Evolutionary conservation across 2,329 filamentous ascomycete genomes (phyloP).

Genomic region (Pseudogymnoascus sp.): DNA sequence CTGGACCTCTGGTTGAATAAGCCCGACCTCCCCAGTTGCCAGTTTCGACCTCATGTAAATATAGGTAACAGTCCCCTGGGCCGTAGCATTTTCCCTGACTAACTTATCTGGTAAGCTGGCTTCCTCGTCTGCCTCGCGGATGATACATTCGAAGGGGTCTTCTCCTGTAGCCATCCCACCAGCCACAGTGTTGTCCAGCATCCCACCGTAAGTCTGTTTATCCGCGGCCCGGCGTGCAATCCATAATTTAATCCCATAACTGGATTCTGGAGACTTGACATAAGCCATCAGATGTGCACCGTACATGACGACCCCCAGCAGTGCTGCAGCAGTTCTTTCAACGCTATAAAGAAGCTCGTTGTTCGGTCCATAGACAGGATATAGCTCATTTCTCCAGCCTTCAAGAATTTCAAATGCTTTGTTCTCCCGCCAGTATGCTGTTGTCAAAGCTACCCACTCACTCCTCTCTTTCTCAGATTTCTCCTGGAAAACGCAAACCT

Average conservation of each 20-base stretch:
- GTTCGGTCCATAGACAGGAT: conserved; percentile 62
- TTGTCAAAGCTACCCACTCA: conserved; percentile 45
- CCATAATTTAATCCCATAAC: conserved; percentile 68
- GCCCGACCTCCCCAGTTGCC: conserved; percentile 70
- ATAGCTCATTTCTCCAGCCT: conserved; percentile 75
- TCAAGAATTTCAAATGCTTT: conserved; percentile 64
- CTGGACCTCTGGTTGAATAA: conserved; percentile 85
- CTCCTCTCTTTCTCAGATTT: conserved; percentile 57
- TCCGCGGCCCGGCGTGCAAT: conserved; percentile 64
- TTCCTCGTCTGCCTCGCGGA: conserved; percentile 85
- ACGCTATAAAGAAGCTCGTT: conserved; percentile 61
- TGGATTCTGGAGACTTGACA: conserved; percentile 39
- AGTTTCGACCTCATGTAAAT: conserved; percentile 68
- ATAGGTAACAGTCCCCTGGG: conserved; percentile 71
- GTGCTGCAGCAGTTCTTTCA: conserved; percentile 64
- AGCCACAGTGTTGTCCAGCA: conserved; percentile 91
- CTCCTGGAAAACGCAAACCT: conserved; percentile 54
- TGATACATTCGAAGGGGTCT: conserved; percentile 68
- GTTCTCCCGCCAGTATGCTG: conserved; percentile 60
- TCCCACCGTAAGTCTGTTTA: conserved; percentile 84
- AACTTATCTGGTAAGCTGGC: conserved; percentile 67
- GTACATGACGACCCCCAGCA: conserved; percentile 71
- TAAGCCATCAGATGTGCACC: conserved; percentile 78
- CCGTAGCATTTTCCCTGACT: conserved; percentile 51
- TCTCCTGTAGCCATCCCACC: conserved; percentile 76